phyloP scores from a whole-genome alignment of 2,329 filamentous ascomycete genomes.

The Teratosphaeria pseudoeucalypti region DNA sequence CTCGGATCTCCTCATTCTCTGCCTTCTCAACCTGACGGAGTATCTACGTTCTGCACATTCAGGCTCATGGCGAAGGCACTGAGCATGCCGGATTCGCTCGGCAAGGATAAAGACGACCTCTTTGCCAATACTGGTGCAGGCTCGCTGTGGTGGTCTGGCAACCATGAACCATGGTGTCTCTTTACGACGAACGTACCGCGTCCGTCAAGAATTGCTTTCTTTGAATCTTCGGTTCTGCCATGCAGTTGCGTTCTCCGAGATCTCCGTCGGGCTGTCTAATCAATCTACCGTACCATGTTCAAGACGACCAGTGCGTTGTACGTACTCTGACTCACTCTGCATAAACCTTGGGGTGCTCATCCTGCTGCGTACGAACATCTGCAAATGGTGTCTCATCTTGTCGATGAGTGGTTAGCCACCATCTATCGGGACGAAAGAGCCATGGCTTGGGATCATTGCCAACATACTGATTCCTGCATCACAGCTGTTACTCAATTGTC shows the following conservation, averaged over 20 bases:
- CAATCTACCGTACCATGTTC: neutral
- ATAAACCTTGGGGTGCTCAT: neutral
- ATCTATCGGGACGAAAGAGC: conserved; percentile 1
- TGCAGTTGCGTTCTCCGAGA: neutral
- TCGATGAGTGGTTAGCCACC: conserved; percentile 2
- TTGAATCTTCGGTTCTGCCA: neutral
- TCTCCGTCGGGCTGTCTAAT: neutral
- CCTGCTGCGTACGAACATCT: conserved; percentile 1
- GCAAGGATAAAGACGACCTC: too few species aligned
- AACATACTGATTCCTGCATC: neutral
- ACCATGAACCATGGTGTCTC: too few species aligned
- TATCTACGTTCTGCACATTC: too few species aligned
- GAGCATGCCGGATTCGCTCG: too few species aligned
- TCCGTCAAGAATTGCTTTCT: neutral
- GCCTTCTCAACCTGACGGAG: neutral
- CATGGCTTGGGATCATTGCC: neutral
- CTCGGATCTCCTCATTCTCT: neutral
- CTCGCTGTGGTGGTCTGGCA: too few species aligned
- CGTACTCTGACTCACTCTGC: neutral
- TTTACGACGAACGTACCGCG: neutral
- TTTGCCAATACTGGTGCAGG: too few species aligned
- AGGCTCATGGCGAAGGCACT: too few species aligned
- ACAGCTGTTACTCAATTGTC: neutral
- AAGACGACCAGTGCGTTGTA: neutral
- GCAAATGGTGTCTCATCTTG: neutral